phyloP scores from a whole-genome alignment of 2,329 filamentous ascomycete species.

The Fusarium pseudocircinatum region DNA sequence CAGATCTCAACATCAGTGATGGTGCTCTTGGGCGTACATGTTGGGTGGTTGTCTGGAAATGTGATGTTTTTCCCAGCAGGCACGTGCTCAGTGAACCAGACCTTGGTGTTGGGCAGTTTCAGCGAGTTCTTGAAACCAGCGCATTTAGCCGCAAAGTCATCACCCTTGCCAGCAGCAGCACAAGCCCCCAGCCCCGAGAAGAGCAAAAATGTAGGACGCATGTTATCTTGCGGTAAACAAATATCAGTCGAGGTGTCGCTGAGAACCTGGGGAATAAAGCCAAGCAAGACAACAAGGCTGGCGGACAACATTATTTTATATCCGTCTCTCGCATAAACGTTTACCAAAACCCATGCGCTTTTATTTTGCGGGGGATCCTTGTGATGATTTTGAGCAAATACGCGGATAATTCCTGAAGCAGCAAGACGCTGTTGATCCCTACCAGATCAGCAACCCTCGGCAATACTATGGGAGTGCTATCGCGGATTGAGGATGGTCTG shows the following conservation, averaged over 20 bases:
- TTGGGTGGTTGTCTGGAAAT: slow-evolving; percentile 25
- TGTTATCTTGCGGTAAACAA: not conserved
- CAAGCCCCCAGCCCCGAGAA: slow-evolving; percentile 11
- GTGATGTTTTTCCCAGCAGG: slow-evolving; percentile 18
- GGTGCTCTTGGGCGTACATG: slow-evolving; percentile 21
- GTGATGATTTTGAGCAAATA: not conserved
- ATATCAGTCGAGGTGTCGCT: not conserved
- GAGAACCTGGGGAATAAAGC: not conserved
- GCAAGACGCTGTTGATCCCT: slow-evolving; percentile 5
- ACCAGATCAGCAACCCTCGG: not conserved
- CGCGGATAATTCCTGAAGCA: not conserved
- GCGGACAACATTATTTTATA: slow-evolving; percentile 13
- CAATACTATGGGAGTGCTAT: not conserved
- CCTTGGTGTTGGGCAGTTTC: slow-evolving; percentile 26
- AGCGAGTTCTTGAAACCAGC: slow-evolving; percentile 16
- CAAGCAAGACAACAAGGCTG: not conserved
- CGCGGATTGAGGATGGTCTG: not conserved
- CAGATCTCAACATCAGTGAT: slow-evolving; percentile 30
- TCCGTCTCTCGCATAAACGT: slow-evolving; percentile 4
- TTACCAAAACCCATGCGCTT: not conserved
- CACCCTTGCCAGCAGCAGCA: not conserved
- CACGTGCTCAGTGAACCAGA: slow-evolving; percentile 35
- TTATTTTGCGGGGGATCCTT: not conserved
- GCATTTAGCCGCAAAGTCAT: slow-evolving; percentile 25
- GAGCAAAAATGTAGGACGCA: slow-evolving; percentile 12